Evolutionary conservation across 495 filamentous ascomycete genomes (phyloP).

Genomic region (Cercophora scortea): DNA sequence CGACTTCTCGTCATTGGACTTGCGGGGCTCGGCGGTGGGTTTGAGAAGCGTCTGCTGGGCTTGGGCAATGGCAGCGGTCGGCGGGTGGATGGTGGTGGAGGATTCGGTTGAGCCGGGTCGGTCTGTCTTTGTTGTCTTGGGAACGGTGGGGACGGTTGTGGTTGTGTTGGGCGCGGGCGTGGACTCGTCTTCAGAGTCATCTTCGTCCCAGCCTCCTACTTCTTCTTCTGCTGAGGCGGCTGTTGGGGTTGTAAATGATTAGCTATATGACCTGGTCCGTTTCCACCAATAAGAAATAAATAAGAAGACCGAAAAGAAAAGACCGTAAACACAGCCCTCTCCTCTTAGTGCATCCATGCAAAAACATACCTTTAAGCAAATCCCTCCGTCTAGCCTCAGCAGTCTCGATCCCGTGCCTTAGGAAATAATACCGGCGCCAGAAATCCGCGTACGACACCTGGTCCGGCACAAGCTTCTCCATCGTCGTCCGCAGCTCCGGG

Average conservation of each 20-base stretch:
- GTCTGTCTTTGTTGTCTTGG: constrained; percentile 19
- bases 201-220: constrained; percentile 71
- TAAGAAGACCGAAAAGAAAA: too few relatives aligned
- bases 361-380: constrained; percentile 81
- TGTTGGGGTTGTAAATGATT: constrained; percentile 16
- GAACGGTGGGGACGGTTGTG: constrained; percentile 2
- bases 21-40: constrained; percentile 53
- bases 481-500: constrained; percentile 76
- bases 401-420: constrained; percentile 89
- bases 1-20: constrained; percentile 78
- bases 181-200: constrained; percentile 15
- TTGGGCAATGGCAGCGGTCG: constrained; percentile 14
- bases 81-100: constrained; percentile 46
- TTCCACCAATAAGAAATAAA: too few relatives aligned
- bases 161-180: constrained; percentile 17
- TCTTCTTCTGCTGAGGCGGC: constrained; percentile 64
- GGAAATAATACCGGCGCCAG: constrained; percentile 94
- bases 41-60: constrained; percentile 35
- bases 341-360: too few relatives aligned
- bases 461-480: constrained; percentile 94
- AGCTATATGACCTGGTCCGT: too few relatives aligned
- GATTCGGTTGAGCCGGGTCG: constrained; percentile 40
- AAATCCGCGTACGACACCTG: constrained; percentile 80
- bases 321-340: too few relatives aligned
- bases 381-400: constrained; percentile 87